A percentile compares a stretch with the other conserved stretches of the same genome.
These are phyloP conservation scores for Aspergillus affinis DNA, from an alignment of 495 filamentous ascomycete genomes.

Conservation along the genomic window DNA sequence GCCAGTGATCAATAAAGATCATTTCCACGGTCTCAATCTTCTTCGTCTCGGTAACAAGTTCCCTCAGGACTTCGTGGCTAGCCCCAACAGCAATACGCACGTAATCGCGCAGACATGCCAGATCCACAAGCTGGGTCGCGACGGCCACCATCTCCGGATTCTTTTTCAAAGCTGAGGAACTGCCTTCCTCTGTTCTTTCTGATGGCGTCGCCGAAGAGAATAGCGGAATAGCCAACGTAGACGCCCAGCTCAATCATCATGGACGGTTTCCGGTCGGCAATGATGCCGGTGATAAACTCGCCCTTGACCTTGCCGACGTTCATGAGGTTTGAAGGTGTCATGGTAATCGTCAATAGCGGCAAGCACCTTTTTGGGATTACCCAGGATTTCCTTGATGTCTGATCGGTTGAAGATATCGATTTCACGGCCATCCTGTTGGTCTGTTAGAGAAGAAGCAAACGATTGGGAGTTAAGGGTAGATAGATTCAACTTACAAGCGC, in stretches of 20 bases:
- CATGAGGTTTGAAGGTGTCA: background rate
- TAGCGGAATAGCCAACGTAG: constrained; percentile 72
- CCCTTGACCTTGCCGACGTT: constrained; percentile 52
- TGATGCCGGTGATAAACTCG: constrained; percentile 56
- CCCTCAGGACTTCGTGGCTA: too few relatives aligned
- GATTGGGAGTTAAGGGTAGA: too few relatives aligned
- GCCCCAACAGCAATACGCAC: constrained; percentile 29
- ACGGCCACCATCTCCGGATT: constrained; percentile 63
- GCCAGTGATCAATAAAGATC: too few relatives aligned
- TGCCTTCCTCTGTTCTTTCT: constrained; percentile 49
- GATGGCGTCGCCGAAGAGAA: constrained; percentile 62
- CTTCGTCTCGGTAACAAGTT: too few relatives aligned
- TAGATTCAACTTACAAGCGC: too few relatives aligned
- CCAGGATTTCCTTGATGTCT: background rate
- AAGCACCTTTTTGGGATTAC: background rate
- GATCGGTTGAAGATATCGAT: too few relatives aligned
- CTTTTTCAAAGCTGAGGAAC: constrained; percentile 60
- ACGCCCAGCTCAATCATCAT: constrained; percentile 72
- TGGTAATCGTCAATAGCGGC: background rate
- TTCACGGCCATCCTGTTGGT: too few relatives aligned
- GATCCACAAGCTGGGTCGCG: constrained; percentile 54
- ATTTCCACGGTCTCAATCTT: too few relatives aligned
- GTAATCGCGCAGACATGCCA: constrained; percentile 60
- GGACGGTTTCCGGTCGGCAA: constrained; percentile 57
- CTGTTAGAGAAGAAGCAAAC: too few relatives aligned